phyloP scores from a whole-genome alignment of 2,329 filamentous ascomycete species.

The Allantophomopsis cytisporea region DNA sequence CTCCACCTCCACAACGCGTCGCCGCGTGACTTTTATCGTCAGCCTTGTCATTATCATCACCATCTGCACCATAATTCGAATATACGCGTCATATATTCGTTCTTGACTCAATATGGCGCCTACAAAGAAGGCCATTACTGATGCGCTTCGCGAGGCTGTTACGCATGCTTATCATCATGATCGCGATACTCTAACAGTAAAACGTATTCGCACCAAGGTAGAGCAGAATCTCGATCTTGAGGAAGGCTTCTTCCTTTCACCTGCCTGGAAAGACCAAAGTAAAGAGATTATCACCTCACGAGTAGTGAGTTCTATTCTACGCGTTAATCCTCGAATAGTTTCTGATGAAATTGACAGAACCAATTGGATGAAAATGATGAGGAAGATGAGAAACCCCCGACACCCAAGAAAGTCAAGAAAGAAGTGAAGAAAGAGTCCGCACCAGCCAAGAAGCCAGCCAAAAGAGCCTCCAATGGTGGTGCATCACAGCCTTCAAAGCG shows the following conservation, averaged over 20 bases:
- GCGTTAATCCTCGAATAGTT: not conserved
- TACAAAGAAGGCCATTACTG: not conserved
- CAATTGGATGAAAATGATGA: constrained; percentile 4
- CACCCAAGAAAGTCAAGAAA: not conserved
- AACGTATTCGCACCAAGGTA: constrained; percentile 37
- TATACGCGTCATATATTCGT: no score
- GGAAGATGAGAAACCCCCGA: constrained; percentile 5
- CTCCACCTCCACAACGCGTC: no score
- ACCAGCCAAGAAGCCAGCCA: constrained; percentile 23
- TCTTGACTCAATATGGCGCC: not conserved
- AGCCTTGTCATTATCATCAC: no score
- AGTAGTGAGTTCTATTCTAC: constrained; percentile 28
- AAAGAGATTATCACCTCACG: constrained; percentile 40
- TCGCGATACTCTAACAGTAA: constrained; percentile 37
- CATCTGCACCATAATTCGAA: no score
- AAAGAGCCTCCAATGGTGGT: constrained; percentile 12
- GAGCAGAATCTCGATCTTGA: constrained; percentile 34
- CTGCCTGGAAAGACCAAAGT: constrained; percentile 42
- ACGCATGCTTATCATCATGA: constrained; percentile 4
- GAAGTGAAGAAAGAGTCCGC: constrained; percentile 27
- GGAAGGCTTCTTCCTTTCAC: constrained; percentile 32
- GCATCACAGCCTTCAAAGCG: constrained; percentile 20
- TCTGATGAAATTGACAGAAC: constrained; percentile 1
- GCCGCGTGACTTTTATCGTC: no score
- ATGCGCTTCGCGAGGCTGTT: not conserved